These are phyloP conservation scores for Sapria himalayana DNA, from an alignment of 345 rosid species.

Conservation along the genomic window DNA sequence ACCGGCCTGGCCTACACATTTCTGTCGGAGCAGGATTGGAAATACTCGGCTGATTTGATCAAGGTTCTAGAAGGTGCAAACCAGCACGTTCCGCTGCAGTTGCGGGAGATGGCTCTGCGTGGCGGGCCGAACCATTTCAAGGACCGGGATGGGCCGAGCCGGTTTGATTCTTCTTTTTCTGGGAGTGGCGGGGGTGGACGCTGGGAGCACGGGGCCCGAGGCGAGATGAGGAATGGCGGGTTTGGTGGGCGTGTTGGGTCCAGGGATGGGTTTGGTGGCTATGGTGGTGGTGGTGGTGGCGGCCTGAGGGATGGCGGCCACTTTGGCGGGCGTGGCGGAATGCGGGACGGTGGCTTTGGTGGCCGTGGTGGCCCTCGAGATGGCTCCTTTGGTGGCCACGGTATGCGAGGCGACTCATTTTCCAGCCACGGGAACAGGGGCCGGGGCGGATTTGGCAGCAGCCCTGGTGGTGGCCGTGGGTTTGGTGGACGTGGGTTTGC, in stretches of 20 bases:
- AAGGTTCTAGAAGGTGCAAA: constrained; percentile 85
- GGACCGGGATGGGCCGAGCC: constrained; percentile 52
- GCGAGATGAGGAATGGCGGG: constrained; percentile 11
- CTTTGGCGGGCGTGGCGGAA: constrained; percentile 21
- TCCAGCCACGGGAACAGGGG: constrained; percentile 45
- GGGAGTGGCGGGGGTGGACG: constrained; percentile 7
- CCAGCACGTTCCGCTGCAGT: constrained; percentile 71
- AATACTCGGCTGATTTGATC: constrained; percentile 60
- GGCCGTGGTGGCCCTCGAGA: constrained; percentile 27
- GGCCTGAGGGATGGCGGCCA: constrained; percentile 60
- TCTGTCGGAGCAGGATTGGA: constrained; percentile 84
- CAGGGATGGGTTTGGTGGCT: constrained; percentile 11
- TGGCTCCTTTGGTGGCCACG: constrained; percentile 28
- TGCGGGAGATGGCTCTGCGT: constrained; percentile 68
- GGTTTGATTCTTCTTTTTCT: constrained; percentile 64
- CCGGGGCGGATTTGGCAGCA: constrained; percentile 22
- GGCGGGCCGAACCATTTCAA: constrained; percentile 45
- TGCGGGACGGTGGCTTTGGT: constrained; percentile 17
- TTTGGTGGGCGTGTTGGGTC: constrained; percentile 12
- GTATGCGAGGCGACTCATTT: constrained; percentile 30
- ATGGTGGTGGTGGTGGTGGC: constrained; percentile 24
- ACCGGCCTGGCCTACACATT: constrained; percentile 86
- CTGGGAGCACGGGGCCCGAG: constrained; percentile 12
- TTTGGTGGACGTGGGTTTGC: constrained; percentile 28
- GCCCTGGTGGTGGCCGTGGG: constrained; percentile 14